phyloP scores from a whole-genome alignment of 108 stramenopile species.

The Cyclotella distinguenda region DNA sequence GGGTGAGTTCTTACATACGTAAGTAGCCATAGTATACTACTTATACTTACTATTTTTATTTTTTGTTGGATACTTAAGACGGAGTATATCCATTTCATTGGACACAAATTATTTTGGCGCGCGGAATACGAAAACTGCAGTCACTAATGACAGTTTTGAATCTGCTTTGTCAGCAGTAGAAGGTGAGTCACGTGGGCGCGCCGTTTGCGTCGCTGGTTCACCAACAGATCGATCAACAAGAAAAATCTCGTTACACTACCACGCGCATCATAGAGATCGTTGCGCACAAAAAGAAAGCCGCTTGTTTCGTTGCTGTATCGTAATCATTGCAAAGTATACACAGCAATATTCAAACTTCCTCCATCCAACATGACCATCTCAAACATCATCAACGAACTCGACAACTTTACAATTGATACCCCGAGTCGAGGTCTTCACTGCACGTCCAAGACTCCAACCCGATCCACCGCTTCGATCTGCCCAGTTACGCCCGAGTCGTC shows the following conservation, averaged over 20 bases:
- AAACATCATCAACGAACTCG: conserved; percentile 31
- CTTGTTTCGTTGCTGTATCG: too few relatives aligned
- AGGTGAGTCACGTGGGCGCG: neutral
- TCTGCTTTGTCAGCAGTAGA: neutral
- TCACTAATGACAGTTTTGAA: neutral
- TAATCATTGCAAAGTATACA: neutral
- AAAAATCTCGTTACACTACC: too few relatives aligned
- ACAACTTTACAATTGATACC: conserved; percentile 30
- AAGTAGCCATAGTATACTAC: too few relatives aligned
- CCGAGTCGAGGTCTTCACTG: conserved; percentile 10
- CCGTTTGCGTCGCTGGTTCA: neutral
- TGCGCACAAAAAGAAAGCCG: too few relatives aligned
- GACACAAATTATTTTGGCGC: too few relatives aligned
- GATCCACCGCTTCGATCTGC: neutral
- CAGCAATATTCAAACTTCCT: neutral
- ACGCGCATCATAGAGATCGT: too few relatives aligned
- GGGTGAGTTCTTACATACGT: too few relatives aligned
- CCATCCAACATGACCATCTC: conserved; percentile 26
- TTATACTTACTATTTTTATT: too few relatives aligned
- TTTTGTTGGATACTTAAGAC: too few relatives aligned
- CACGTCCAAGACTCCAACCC: conserved; percentile 19
- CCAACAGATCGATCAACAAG: too few relatives aligned
- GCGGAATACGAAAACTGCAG: neutral
- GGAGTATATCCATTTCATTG: neutral
- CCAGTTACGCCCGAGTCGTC: conserved; percentile 22